phyloP scores from a whole-genome alignment of 441 rosid genomes.

The Melastoma candidum region DNA sequence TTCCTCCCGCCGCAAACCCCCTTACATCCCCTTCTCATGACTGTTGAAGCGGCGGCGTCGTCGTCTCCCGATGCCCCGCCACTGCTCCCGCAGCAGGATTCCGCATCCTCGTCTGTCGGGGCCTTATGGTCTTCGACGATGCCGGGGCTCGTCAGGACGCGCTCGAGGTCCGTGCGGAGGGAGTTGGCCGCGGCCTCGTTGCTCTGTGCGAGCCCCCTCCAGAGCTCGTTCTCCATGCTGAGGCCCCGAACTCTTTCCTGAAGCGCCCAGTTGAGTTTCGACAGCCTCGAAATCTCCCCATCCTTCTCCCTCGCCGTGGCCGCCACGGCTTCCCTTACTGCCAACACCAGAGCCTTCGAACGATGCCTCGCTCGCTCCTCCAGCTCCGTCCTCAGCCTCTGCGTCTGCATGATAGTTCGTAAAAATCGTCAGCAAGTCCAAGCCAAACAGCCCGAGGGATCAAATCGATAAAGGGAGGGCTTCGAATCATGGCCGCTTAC shows the following conservation, averaged over 20 bases:
- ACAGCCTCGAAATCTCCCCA: constrained; percentile 11
- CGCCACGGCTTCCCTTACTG: constrained; percentile 1
- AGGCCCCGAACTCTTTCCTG: constrained; percentile 12
- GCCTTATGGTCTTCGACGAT: constrained; percentile 2
- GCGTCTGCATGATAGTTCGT: constrained; percentile 1
- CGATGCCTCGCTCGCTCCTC: constrained; percentile 8
- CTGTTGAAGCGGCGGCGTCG: not conserved
- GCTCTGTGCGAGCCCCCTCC: constrained; percentile 13
- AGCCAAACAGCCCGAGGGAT: not conserved
- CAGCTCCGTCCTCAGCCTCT: constrained; percentile 11
- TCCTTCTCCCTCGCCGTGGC: constrained; percentile 5
- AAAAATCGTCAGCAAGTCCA: too few species aligned
- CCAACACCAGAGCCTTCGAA: constrained; percentile 4
- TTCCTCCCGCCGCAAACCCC: constrained; percentile 1
- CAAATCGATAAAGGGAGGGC: not conserved
- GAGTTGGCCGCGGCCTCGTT: constrained; percentile 17
- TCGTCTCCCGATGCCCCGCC: not conserved
- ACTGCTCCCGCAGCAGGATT: constrained; percentile 15
- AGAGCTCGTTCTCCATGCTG: constrained; percentile 15
- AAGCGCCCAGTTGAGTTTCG: constrained; percentile 10
- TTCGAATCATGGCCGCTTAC: constrained; percentile 10
- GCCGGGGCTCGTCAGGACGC: constrained; percentile 8
- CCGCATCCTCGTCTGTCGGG: constrained; percentile 7
- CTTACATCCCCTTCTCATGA: constrained; percentile 5
- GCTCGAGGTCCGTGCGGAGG: constrained; percentile 9